phyloP scores from a whole-genome alignment of 2,329 filamentous ascomycete genomes.

The Ascocoryne sarcoides region DNA sequence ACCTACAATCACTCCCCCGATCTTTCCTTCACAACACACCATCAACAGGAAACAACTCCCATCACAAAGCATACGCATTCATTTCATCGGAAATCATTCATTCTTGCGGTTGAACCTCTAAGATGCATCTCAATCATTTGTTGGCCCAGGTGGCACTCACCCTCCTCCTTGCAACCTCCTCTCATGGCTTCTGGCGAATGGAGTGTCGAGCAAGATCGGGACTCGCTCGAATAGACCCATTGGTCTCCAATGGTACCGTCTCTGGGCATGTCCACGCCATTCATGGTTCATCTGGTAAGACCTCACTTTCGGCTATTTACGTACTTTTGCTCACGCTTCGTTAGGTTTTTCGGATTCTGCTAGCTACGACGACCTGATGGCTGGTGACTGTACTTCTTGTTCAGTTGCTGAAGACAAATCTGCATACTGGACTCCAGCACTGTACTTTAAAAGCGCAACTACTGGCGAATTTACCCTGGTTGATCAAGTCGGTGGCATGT shows the following conservation, averaged over 20 bases:
- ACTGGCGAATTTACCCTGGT: slow-evolving; percentile 50
- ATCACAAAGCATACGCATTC: no score
- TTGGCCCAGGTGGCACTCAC: slow-evolving; percentile 3
- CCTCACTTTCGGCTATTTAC: neutral
- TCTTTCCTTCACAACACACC: no score
- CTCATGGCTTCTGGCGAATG: slow-evolving; percentile 78
- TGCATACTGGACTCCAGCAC: slow-evolving; percentile 60
- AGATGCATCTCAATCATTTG: no score
- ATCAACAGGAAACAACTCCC: no score
- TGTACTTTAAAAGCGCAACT: slow-evolving; percentile 37
- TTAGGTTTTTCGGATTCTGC: slow-evolving; percentile 57
- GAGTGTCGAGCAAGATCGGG: slow-evolving; percentile 66
- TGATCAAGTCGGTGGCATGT: slow-evolving; percentile 69
- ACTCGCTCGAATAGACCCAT: slow-evolving; percentile 66
- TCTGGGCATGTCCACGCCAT: slow-evolving; percentile 65
- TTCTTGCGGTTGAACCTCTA: no score
- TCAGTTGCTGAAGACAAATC: slow-evolving; percentile 51
- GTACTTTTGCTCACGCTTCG: slow-evolving; percentile 9
- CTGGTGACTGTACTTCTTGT: slow-evolving; percentile 57
- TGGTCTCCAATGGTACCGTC: slow-evolving; percentile 52
- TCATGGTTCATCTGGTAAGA: slow-evolving; percentile 67
- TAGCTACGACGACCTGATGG: slow-evolving; percentile 46
- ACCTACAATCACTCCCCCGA: no score
- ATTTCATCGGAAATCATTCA: no score
- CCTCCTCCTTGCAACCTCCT: slow-evolving; percentile 1